Conservation (phyloP, 768 basidiomycete genomes). For the Boletus rubroflammeus region DNA sequence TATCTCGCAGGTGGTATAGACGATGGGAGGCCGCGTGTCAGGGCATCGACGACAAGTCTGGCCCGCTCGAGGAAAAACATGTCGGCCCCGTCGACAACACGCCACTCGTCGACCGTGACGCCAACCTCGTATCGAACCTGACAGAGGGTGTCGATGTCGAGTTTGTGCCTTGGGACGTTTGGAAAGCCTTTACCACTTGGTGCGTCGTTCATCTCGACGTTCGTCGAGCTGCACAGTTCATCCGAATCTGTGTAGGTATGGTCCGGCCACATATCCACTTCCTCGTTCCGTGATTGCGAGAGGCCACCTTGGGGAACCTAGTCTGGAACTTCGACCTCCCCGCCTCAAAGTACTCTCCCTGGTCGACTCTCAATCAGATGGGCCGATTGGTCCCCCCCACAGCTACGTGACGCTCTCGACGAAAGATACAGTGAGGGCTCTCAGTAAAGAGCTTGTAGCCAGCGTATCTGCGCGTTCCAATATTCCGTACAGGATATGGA, state of each 20-base stretch:
- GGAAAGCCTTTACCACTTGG: conserved; percentile 69
- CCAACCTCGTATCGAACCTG: conserved; percentile 41
- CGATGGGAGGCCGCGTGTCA: no score
- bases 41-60: conserved; percentile 67
- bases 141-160: conserved; percentile 69
- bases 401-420: conserved; percentile 46
- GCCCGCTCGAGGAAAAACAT: conserved; percentile 54
- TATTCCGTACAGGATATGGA: conserved; percentile 62
- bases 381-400: conserved; percentile 29
- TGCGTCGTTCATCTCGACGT: conserved; percentile 9
- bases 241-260: conserved; percentile 59
- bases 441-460: conserved; percentile 41
- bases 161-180: conserved; percentile 68
- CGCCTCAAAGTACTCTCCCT: conserved; percentile 55
- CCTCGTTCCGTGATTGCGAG: conserved; percentile 65
- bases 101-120: conserved; percentile 52
- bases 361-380: conserved; percentile 24
- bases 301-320: conserved; percentile 46
- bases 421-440: conserved; percentile 45
- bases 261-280: conserved; percentile 50
- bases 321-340: conserved; percentile 73
- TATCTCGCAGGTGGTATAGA: no score
- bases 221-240: neutral
- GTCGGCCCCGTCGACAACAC: conserved; percentile 78
- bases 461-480: conserved; percentile 32